Evolutionary conservation across 2,329 filamentous ascomycete species (phyloP).

Genomic region (Endothia cerciana): DNA sequence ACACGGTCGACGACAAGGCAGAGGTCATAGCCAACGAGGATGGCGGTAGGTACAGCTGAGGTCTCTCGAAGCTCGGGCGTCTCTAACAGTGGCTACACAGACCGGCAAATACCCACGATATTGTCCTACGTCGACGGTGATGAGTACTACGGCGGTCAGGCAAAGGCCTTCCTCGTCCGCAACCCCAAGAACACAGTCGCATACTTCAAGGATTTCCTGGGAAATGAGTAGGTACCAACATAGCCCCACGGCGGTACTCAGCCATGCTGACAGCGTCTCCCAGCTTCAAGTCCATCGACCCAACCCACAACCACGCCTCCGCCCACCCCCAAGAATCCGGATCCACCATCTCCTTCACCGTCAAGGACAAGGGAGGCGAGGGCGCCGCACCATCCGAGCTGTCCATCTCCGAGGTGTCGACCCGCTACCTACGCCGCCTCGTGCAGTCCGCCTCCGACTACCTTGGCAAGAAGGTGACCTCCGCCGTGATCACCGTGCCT

Average conservation of each 20-base stretch:
- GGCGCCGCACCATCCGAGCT: conserved; percentile 67
- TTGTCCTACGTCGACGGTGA: conserved; percentile 95
- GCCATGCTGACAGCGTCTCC: conserved; percentile 30
- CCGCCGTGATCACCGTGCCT: conserved; percentile 91
- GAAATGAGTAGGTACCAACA: conserved; percentile 73
- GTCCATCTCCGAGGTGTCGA: conserved; percentile 78
- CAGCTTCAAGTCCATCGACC: conserved; percentile 93
- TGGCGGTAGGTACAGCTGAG: conserved; percentile 67
- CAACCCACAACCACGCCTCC: conserved; percentile 90
- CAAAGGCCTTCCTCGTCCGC: conserved; percentile 89
- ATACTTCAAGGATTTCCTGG: conserved; percentile 94
- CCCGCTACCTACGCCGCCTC: conserved; percentile 82
- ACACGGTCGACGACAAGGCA: conserved; percentile 89
- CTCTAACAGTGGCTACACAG: conserved; percentile 48
- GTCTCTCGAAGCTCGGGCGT: not conserved
- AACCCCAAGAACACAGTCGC: conserved; percentile 93
- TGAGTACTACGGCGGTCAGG: conserved; percentile 95
- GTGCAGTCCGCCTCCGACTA: conserved; percentile 86
- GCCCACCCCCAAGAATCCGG: conserved; percentile 82
- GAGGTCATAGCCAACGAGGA: conserved; percentile 99
- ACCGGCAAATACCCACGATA: conserved; percentile 94
- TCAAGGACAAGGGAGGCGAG: conserved; percentile 74
- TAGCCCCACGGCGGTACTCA: no score
- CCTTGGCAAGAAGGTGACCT: conserved; percentile 88
- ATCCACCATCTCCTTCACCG: conserved; percentile 76